Evolutionary conservation across 2,329 filamentous ascomycete genomes (phyloP).

Genomic region (Phaeosphaeria sp.): DNA sequence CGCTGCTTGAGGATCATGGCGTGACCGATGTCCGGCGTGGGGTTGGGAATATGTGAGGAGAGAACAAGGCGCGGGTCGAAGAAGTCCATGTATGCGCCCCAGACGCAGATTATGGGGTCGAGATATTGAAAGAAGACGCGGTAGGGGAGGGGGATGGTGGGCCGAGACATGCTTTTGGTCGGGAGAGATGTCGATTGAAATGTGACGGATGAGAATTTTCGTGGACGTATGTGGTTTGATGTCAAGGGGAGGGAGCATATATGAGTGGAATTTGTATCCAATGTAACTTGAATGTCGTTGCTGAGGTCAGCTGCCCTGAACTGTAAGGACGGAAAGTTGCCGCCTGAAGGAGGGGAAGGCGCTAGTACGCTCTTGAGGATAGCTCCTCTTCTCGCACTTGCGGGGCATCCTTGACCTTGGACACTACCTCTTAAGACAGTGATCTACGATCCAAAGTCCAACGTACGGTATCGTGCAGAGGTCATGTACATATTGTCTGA

Average conservation of each 20-base stretch:
- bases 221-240: neutral
- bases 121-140: slow-evolving; percentile 36
- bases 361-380: too few species aligned
- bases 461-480: neutral
- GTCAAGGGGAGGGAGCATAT: neutral
- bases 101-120: slow-evolving; percentile 34
- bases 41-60: slow-evolving; percentile 23
- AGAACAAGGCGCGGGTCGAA: slow-evolving; percentile 28
- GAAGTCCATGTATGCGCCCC: slow-evolving; percentile 38
- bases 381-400: neutral
- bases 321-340: too few species aligned
- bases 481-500: neutral
- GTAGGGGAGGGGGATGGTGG: slow-evolving; percentile 23
- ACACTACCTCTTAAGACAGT: neutral
- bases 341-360: too few species aligned
- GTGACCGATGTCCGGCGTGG: slow-evolving; percentile 26
- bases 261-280: too few species aligned
- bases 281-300: too few species aligned
- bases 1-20: slow-evolving; percentile 35
- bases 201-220: neutral
- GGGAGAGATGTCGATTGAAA: neutral
- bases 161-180: neutral
- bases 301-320: too few species aligned
- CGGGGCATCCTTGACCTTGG: neutral
- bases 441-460: too few species aligned